Conservation (phyloP, 192 early-diverging fungal genomes). For the Gryganskiella cystojenkinii region DNA sequence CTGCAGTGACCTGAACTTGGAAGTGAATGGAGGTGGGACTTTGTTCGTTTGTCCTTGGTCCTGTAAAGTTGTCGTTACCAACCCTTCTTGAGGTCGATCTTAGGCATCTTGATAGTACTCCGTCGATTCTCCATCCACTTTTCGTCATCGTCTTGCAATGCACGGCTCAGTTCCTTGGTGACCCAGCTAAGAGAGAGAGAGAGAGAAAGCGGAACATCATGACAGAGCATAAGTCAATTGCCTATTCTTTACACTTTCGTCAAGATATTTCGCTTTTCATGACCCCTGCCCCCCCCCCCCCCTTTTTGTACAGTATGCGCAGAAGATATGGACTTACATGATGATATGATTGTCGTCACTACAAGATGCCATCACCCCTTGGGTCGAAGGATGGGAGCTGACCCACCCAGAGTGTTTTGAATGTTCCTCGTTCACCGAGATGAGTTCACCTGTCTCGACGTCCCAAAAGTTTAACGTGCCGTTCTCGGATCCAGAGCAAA, state of each 20-base stretch:
- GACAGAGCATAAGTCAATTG: not conserved
- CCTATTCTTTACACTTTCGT: not conserved
- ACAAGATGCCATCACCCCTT: constrained; percentile 36
- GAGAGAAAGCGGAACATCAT: not conserved
- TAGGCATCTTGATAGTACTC: not conserved
- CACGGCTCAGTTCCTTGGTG: constrained; percentile 37
- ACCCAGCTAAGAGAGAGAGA: constrained; percentile 18
- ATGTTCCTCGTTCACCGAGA: constrained; percentile 32
- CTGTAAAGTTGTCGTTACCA: constrained; percentile 6
- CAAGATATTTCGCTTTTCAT: not conserved
- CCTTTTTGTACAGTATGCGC: not conserved
- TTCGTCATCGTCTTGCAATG: constrained; percentile 44
- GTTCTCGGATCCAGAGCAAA: constrained; percentile 36
- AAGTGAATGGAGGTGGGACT: no score
- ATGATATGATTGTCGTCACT: constrained; percentile 47
- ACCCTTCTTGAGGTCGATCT: constrained; percentile 40
- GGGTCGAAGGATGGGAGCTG: constrained; percentile 5
- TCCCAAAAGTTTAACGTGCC: constrained; percentile 46
- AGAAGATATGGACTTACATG: constrained; percentile 19
- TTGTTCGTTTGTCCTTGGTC: not conserved
- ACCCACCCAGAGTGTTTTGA: constrained; percentile 31
- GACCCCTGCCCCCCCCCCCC: no score
- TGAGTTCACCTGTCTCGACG: constrained; percentile 35
- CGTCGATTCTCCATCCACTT: constrained; percentile 31
- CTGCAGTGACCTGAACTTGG: not conserved